These are phyloP conservation scores for Trichoderma citrinoviride DNA, from an alignment of 2,329 filamentous ascomycete species.

Conservation along the genomic window DNA sequence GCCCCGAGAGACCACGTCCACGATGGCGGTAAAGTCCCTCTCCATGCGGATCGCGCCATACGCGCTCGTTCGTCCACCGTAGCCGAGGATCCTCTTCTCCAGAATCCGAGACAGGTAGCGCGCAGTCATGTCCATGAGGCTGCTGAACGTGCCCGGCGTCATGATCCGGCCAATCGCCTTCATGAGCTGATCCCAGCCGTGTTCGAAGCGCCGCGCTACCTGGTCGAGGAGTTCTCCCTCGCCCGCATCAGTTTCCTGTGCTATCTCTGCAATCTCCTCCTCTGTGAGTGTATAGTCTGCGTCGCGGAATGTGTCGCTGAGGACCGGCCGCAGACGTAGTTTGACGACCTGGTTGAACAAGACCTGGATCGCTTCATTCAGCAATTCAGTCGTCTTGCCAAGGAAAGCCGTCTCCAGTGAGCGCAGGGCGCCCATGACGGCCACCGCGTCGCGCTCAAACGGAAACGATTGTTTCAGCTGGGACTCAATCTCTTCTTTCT, in stretches of 20 bases:
- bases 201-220: constrained; percentile 76
- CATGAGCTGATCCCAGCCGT: constrained; percentile 82
- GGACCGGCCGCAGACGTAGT: constrained; percentile 75
- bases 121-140: constrained; percentile 71
- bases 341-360: constrained; percentile 87
- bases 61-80: constrained; percentile 74
- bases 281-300: constrained; percentile 75
- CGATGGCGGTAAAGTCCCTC: constrained; percentile 75
- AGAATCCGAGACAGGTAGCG: constrained; percentile 73
- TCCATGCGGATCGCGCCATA: constrained; percentile 81
- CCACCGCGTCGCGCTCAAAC: constrained; percentile 69
- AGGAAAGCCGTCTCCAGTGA: constrained; percentile 70
- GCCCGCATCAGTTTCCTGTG: constrained; percentile 52
- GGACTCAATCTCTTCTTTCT: constrained; percentile 38
- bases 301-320: constrained; percentile 88
- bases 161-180: constrained; percentile 81
- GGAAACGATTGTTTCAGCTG: constrained; percentile 69
- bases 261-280: constrained; percentile 57
- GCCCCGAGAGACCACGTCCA: constrained; percentile 63
- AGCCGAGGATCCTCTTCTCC: constrained; percentile 83
- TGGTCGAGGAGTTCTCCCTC: constrained; percentile 59
- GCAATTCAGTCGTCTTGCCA: constrained; percentile 74
- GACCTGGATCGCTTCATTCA: constrained; percentile 80
- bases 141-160: constrained; percentile 71
- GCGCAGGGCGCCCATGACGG: constrained; percentile 66